phyloP scores from a whole-genome alignment of 176 grass and related monocot species.

The Poa annua region DNA sequence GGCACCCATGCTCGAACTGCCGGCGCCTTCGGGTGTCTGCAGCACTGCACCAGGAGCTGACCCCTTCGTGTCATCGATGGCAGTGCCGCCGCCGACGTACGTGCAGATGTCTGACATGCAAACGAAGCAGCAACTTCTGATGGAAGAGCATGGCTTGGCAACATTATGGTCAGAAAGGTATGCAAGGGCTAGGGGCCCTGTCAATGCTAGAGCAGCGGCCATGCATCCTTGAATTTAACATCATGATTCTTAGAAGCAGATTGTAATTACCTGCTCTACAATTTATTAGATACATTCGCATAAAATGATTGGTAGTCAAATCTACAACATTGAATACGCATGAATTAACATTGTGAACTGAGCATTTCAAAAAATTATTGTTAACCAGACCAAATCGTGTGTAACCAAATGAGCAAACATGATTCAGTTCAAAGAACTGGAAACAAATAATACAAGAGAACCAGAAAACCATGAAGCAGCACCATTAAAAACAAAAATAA shows the following conservation, averaged over 20 bases:
- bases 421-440: too few species aligned
- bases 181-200: constrained; percentile 49
- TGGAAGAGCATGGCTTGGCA: constrained; percentile 70
- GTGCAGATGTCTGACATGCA: constrained; percentile 94
- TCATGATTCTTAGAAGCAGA: background rate
- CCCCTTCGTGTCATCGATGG: constrained; percentile 65
- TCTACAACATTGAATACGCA: too few species aligned
- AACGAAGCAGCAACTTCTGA: constrained; percentile 64
- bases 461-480: too few species aligned
- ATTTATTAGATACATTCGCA: too few species aligned
- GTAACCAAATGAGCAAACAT: too few species aligned
- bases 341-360: too few species aligned
- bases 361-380: too few species aligned
- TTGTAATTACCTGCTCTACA: background rate
- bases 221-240: background rate
- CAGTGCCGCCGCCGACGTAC: constrained; percentile 64
- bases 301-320: too few species aligned
- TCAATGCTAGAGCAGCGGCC: constrained; percentile 54
- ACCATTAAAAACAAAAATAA: too few species aligned
- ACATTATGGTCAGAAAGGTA: constrained; percentile 61
- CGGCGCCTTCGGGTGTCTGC: constrained; percentile 35
- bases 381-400: too few species aligned
- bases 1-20: too few species aligned
- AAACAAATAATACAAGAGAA: too few species aligned
- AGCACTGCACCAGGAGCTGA: background rate